Percentiles rank a stretch among this genome's conserved stretches.
Conservation (phyloP, 1,139 yeast species). For the Hansenula anomala region DNA sequence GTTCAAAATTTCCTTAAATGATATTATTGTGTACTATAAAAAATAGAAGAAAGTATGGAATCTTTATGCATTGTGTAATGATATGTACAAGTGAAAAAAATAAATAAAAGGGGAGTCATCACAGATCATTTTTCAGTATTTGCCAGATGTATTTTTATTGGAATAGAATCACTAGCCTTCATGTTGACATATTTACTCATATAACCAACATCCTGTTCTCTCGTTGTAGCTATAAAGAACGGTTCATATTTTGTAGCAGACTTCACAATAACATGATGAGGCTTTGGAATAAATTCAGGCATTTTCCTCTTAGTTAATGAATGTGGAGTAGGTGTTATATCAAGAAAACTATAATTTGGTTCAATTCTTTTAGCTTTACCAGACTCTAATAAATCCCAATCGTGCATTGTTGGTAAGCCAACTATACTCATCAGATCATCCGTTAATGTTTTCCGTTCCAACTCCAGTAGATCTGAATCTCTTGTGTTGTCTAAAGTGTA, state of each 20-base stretch:
- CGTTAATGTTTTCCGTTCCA: background rate
- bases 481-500: background rate
- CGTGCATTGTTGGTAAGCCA: background rate
- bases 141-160: too few species aligned
- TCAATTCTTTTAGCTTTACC: background rate
- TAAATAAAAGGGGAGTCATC: too few species aligned
- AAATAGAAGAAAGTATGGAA: too few species aligned
- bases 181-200: background rate
- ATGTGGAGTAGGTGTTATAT: background rate
- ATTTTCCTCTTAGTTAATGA: too few species aligned
- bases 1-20: conserved; percentile 32
- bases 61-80: too few species aligned
- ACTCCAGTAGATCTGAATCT: background rate
- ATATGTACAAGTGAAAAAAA: too few species aligned
- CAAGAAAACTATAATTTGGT: background rate
- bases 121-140: too few species aligned
- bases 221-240: background rate
- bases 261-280: background rate
- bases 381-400: background rate
- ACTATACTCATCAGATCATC: background rate
- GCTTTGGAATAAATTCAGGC: background rate
- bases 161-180: background rate
- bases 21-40: too few species aligned
- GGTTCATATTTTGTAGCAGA: background rate
- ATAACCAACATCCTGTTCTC: background rate